A percentile compares a stretch with the other conserved stretches of the same genome.
Evolutionary conservation across 169 alveolate species (phyloP).

Genomic region (Theileria annulata): DNA sequence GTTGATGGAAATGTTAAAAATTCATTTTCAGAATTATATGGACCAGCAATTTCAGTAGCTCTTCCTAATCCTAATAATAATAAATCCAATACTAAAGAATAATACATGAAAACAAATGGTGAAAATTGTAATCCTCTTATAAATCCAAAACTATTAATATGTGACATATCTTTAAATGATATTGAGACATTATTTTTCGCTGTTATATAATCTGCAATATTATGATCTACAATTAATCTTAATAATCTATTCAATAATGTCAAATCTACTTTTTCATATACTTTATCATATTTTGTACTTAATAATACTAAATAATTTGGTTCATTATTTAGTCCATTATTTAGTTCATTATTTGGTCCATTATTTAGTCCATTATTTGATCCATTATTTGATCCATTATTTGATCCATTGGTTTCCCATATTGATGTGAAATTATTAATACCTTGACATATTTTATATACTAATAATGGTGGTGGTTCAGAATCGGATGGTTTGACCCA

Average conservation of each 20-base stretch:
- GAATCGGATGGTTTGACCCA: constrained; percentile 99
- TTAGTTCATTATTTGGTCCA: too few relatives aligned
- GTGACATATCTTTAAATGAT: constrained; percentile 98
- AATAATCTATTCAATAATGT: constrained; percentile 95
- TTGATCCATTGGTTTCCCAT: constrained; percentile 95
- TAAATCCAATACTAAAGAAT: constrained; percentile 89
- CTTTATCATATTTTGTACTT: constrained; percentile 86
- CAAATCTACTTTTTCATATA: constrained; percentile 97
- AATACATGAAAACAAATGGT: constrained; percentile 95
- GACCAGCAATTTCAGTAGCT: constrained; percentile 99
- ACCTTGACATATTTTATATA: constrained; percentile 98
- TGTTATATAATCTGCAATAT: constrained; percentile 99
- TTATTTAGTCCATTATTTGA: too few relatives aligned
- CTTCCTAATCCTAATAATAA: constrained; percentile 96
- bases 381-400: not conserved
- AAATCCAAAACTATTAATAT: constrained; percentile 97
- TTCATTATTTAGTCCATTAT: constrained; percentile 33
- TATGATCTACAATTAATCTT: constrained; percentile 98
- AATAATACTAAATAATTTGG: constrained; percentile 85
- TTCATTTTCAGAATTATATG: constrained; percentile 85
- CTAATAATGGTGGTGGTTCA: constrained; percentile 99
- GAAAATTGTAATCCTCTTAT: constrained; percentile 98
- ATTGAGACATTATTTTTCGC: constrained; percentile 97
- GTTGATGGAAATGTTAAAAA: constrained; percentile 93
- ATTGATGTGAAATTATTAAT: constrained; percentile 96